Base-by-base conservation (phyloP, 2,329 filamentous ascomycete species). In the Fusarium falciforme region DNA sequence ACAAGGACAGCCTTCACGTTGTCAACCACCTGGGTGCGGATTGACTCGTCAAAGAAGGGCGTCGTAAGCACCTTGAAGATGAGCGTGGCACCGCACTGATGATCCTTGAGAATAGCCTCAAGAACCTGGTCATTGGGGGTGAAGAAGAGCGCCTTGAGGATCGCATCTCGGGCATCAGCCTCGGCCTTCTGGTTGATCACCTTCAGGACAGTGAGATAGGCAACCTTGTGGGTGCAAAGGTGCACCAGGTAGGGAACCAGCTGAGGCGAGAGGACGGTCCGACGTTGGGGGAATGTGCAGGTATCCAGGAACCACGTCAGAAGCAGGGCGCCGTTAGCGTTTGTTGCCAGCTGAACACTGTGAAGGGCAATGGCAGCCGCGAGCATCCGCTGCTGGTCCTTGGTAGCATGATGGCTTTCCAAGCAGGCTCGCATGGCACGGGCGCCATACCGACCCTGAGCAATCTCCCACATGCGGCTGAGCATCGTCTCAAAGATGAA, bases 401-500 rank as follows among this genome's bases (percentile, higher is more conserved):
- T 98, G 65, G 93, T 96, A 17, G 96, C 90, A 81, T 98, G 94
- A 82, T 98, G 96, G 80, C 95, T 98, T 83, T 99, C 96, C 65
- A 99, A 87, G 80, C 96, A 99, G 68, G 96, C 96, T 73, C 96
- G 91, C 95, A 98, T 98, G 38, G 96, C 96, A 76, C 96, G 91
- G 72, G 96, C 95, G 78, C 96, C 96, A 77, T 98, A 99, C 70
- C 96, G 91, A 62, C 96, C 96, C 83, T 98, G 96, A 2, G 94
- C 88, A 79, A 98, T 89, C 78, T 98, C 94, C 95, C 95, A 98
- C 86, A 98, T 94, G 76, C 92, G 92, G 83, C 92, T 94, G 64
- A 98, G 88, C 96, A 98, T 98, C 3, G 94, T 94, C 85, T 98
- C 96, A 78, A 99, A 99, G 80, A 99, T 98, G 85, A 97, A 98